A percentile compares a stretch with the other conserved stretches of the same genome.
phyloP scores from a whole-genome alignment of 371 early-diverging fungal genomes.

The Thermomucor indicae-seudaticae region DNA sequence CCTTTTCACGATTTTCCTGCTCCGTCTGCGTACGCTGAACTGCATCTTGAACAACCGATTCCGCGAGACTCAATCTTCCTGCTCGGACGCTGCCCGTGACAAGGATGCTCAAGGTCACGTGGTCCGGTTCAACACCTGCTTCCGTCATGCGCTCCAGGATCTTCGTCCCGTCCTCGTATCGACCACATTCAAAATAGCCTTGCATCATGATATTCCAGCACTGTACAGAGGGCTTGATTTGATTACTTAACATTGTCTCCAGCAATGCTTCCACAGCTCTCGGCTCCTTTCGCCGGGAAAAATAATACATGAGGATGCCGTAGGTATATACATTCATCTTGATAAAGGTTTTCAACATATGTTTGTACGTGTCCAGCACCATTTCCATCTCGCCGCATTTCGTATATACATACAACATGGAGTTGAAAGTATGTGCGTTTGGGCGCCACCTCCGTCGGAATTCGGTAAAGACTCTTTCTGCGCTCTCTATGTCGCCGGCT shows the following conservation, averaged over 20 bases:
- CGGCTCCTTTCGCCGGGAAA: conserved; percentile 27
- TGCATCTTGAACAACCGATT: conserved; percentile 15
- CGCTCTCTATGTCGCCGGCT: conserved; percentile 30
- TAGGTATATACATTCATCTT: conserved; percentile 28
- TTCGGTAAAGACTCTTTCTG: conserved; percentile 27
- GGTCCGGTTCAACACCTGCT: conserved; percentile 21
- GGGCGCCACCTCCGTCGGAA: conserved; percentile 17
- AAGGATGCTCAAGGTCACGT: conserved; percentile 19
- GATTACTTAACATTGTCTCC: conserved; percentile 27
- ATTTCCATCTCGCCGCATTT: conserved; percentile 37
- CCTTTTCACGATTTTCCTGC: background rate
- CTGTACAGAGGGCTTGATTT: conserved; percentile 18
- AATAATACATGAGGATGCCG: conserved; percentile 35
- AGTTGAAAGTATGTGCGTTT: conserved; percentile 25
- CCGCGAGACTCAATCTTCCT: conserved; percentile 23
- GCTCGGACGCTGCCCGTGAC: conserved; percentile 19
- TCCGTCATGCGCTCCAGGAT: conserved; percentile 32
- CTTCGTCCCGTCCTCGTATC: conserved; percentile 16
- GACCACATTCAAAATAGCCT: conserved; percentile 24
- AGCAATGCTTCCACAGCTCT: conserved; percentile 31
- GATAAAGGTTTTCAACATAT: conserved; percentile 24
- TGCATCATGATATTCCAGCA: conserved; percentile 38
- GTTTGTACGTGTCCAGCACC: conserved; percentile 32
- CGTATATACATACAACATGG: conserved; percentile 29
- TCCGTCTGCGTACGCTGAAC: conserved; percentile 10